These are phyloP conservation scores for Rhizopogon vesiculosus DNA, from an alignment of 768 basidiomycete species.

Conservation along the genomic window DNA sequence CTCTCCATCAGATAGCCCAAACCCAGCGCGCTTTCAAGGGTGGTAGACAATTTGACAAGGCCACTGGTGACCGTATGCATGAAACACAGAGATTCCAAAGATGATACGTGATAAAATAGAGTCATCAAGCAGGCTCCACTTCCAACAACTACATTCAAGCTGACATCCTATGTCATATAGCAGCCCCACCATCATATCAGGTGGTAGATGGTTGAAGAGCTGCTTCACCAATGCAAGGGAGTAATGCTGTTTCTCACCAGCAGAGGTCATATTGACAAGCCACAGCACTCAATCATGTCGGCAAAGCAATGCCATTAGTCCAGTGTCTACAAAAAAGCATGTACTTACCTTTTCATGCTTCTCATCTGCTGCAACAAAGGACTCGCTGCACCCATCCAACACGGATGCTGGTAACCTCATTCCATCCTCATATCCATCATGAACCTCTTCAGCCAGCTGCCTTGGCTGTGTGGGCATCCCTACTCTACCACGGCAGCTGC, in stretches of 20 bases:
- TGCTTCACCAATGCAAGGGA: too few species aligned
- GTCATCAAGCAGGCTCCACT: background rate
- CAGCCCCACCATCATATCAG: too few species aligned
- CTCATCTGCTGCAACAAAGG: conserved; percentile 19
- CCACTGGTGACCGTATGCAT: conserved; percentile 32
- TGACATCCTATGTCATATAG: conserved; percentile 25
- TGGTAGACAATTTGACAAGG: conserved; percentile 31
- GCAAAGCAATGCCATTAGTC: conserved; percentile 13
- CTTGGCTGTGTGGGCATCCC: background rate
- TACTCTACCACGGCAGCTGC: background rate
- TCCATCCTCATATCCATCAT: conserved; percentile 12
- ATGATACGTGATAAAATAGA: conserved; percentile 6
- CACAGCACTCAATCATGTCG: conserved; percentile 13
- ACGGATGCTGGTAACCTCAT: conserved; percentile 24
- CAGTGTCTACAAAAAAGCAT: conserved; percentile 12
- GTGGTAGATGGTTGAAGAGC: too few species aligned
- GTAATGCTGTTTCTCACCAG: conserved; percentile 15
- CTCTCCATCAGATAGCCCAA: too few species aligned
- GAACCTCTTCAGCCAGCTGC: background rate
- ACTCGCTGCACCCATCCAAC: too few species aligned
- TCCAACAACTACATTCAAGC: conserved; percentile 13
- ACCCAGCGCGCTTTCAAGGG: conserved; percentile 23
- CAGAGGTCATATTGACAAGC: conserved; percentile 12
- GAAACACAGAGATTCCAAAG: conserved; percentile 29
- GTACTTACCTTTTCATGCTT: conserved; percentile 13